Evolutionary conservation across 352 stramenopile species (phyloP), one percentile per base, ranked within the genome.

Genomic region (Pythium pyrilobum): DNA sequence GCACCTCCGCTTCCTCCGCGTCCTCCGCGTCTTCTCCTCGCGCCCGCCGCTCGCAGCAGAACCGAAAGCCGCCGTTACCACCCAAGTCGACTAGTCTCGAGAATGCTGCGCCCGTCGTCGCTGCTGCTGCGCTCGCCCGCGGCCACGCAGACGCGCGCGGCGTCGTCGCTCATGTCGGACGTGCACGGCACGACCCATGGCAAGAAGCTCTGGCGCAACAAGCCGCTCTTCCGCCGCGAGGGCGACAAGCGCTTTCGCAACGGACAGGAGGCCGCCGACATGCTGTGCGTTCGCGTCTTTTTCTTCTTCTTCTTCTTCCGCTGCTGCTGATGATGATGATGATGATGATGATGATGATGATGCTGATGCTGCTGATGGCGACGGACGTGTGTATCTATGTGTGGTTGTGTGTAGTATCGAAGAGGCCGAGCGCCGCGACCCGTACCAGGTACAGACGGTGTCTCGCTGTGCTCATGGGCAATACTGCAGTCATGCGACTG

Each of bases 211-310:
- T 98, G 94, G 94, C 90, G 95, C 60, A 98, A 98, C 79, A 98
- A 98, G 67, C 96, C 96, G 31, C 81, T 99, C 8, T 98, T 98
- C 73, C 88, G 94, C 41, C 92, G 94, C 56, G 91, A 97, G 49
- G 94, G 96, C 47, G 95, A 98, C 74, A 96, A 98, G 55, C 79
- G 85, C 36, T 97, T 99, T 78, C 96, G 96, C 62, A 98, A 96
- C 31, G 96, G 96, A 18, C 78, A 96, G 40, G 95, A 99, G 63
- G 96, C 96, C 31, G 91, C 92, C 43, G 92, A 98, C 45, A 96
- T 99, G 67, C 83, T 98, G 45, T 81, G 39, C 39, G 71, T 70
- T n/a, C n/a, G n/a, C n/a, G n/a, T 32, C 36, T 29, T 15, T 55
- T 25, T 47, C 15, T 16, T 42, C 54, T 48, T n/a, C 15, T 44